Evolutionary conservation across 352 stramenopile species (phyloP).

Genomic region (Phytopythium vexans): DNA sequence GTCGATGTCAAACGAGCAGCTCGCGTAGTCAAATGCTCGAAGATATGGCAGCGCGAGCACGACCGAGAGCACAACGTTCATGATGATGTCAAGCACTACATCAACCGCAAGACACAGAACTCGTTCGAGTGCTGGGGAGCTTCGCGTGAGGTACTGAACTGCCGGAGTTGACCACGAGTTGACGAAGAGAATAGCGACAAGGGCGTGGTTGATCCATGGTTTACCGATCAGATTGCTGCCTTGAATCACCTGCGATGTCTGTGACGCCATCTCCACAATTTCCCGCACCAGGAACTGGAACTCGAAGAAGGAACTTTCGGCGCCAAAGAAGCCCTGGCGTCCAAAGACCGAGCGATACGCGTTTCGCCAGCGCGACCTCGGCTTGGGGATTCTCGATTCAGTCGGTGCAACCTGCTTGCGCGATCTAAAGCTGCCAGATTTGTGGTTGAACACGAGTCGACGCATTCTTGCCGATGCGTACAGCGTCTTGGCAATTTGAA

Average conservation of each 20-base stretch:
- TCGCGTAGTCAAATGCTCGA: slow-evolving; percentile 4
- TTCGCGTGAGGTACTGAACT: slow-evolving; percentile 4
- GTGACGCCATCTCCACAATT: slow-evolving; percentile 30
- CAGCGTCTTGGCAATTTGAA: slow-evolving; percentile 5
- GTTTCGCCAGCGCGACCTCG: too few species aligned
- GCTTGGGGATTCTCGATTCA: too few species aligned
- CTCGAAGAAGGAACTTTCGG: slow-evolving; percentile 34
- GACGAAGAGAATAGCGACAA: slow-evolving; percentile 22
- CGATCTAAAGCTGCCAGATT: too few species aligned
- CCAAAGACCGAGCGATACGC: not conserved
- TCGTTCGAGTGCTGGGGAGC: slow-evolving; percentile 10
- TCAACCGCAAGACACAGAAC: slow-evolving; percentile 15
- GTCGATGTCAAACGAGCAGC: slow-evolving; percentile 1
- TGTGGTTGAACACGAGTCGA: not conserved
- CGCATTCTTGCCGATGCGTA: not conserved
- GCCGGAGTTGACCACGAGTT: slow-evolving; percentile 24
- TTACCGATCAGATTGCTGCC: slow-evolving; percentile 25
- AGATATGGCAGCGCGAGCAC: slow-evolving; percentile 13
- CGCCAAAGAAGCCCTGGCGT: slow-evolving; percentile 20
- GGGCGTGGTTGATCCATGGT: slow-evolving; percentile 35
- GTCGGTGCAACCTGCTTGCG: too few species aligned
- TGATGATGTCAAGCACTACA: slow-evolving; percentile 9
- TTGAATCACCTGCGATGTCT: slow-evolving; percentile 26
- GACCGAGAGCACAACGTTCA: slow-evolving; percentile 11
- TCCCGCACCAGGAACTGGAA: slow-evolving; percentile 20